These are phyloP conservation scores for Leptomonas seymouri DNA, from an alignment of 208 protist species.

Conservation along the genomic window DNA sequence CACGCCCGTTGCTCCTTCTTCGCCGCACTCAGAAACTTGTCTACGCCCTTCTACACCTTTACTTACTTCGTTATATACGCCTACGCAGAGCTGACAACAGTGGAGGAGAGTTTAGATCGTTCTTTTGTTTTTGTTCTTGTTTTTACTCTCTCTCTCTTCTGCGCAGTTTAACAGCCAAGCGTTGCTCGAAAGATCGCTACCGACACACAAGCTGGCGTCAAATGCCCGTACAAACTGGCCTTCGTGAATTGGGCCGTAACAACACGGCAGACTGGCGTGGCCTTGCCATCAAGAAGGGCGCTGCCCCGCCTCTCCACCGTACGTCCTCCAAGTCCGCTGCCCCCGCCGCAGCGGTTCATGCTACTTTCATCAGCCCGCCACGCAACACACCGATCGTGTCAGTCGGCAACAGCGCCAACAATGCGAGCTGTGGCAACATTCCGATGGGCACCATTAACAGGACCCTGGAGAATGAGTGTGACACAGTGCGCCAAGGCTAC, in stretches of 20 bases:
- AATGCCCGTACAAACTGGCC: constrained; percentile 14
- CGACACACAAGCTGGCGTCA: background rate
- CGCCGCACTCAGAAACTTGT: no score
- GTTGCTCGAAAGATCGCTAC: no score
- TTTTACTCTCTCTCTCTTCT: no score
- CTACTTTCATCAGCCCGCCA: constrained; percentile 68
- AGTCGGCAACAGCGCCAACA: constrained; percentile 13
- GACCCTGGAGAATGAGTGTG: constrained; percentile 3
- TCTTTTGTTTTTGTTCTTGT: no score
- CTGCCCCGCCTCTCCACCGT: constrained; percentile 13
- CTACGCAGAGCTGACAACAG: no score
- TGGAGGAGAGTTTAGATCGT: no score
- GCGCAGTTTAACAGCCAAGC: no score
- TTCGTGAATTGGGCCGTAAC: constrained; percentile 20
- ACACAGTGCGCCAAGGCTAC: constrained; percentile 7
- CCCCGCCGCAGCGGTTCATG: constrained; percentile 3
- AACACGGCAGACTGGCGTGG: constrained; percentile 5
- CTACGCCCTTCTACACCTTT: no score
- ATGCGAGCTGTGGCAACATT: background rate
- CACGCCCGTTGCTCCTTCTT: background rate
- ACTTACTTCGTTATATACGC: no score
- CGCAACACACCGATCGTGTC: constrained; percentile 35
- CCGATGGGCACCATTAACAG: background rate
- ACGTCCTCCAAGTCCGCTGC: background rate
- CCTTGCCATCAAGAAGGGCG: constrained; percentile 20